phyloP scores from a whole-genome alignment of 2,329 filamentous ascomycete species.

The Lasiodiplodia sp. region DNA sequence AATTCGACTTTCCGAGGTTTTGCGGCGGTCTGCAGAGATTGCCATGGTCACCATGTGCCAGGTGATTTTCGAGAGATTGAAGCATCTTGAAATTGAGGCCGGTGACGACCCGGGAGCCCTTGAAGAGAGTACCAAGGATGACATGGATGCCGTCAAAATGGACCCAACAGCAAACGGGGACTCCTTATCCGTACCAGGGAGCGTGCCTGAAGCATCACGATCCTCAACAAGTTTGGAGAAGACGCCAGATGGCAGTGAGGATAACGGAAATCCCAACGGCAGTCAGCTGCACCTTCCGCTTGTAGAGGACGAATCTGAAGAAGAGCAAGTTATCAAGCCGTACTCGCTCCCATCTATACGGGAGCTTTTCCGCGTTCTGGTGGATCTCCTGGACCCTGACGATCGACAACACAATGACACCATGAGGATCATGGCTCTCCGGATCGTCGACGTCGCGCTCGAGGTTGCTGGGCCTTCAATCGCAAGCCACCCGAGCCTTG shows the following conservation, averaged over 20 bases:
- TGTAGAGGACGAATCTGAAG: conserved; percentile 48
- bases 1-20: conserved; percentile 84
- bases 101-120: conserved; percentile 70
- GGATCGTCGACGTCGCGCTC: conserved; percentile 95
- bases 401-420: conserved; percentile 92
- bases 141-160: conserved; percentile 82
- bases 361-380: conserved; percentile 91
- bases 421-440: conserved; percentile 95
- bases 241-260: conserved; percentile 45
- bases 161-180: conserved; percentile 75
- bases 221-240: conserved; percentile 43
- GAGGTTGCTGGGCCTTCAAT: conserved; percentile 97
- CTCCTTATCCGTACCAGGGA: conserved; percentile 50
- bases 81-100: conserved; percentile 80
- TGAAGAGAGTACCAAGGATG: conserved; percentile 70
- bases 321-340: conserved; percentile 71
- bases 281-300: conserved; percentile 54
- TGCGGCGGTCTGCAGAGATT: conserved; percentile 91
- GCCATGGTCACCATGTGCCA: conserved; percentile 99
- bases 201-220: conserved; percentile 45
- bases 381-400: conserved; percentile 91
- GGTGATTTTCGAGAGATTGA: conserved; percentile 93
- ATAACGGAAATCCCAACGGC: conserved; percentile 47
- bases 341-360: conserved; percentile 94
- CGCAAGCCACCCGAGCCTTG: conserved; percentile 86